Base-by-base conservation (phyloP, 129 eudicot genomes). In the Ambrosia artemisiifolia region DNA sequence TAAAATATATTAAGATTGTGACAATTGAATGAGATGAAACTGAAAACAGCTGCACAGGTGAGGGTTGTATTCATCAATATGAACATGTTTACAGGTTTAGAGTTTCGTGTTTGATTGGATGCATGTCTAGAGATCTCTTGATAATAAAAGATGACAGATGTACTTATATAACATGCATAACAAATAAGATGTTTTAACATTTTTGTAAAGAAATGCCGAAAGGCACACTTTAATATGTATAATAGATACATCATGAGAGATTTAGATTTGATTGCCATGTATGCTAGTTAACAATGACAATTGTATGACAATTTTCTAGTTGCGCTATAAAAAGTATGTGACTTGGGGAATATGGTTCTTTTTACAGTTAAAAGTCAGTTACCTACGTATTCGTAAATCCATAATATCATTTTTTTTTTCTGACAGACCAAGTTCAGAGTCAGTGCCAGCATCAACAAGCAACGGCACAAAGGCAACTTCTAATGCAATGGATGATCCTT, bases 401-500 rank as follows among this genome's bases (percentile, higher is more conserved):
- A 51, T 51, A 6, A 51, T 16, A 51, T 51, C 49, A 9, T 76
- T 67, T 35, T 20, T 18, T 13, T 76, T 83, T 64, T 67, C 62
- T 24, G 0, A 61, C 88, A 94, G 97, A 82, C 75, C 80, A 36
- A 71, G 49, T n/a, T 53, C 85, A 30, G 91, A 79, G 72, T 56
- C 88, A 24, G 61, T 35, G 20, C 64, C 85, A 12, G 75, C 74
- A 65, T 79, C 90, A 63, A 46, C 78, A 71, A 57, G 63, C 63
- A 63, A 67, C 66, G 79, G 28, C 65, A 71, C 73, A 38, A 85
- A 80, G 82, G 78, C 60, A 51, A 53, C 82, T 61, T 77, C 91
- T 42, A 81, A 56, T 72, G 73, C 68, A 67, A 47, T 76, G 61
- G 88, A 85, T 43, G 91, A 93, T 69, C 96, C 98, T 42, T 94